A percentile compares a stretch with the other conserved stretches of the same genome.
Evolutionary conservation across 2,329 filamentous ascomycete species (phyloP).

Genomic region (Myriosclerotinia scirpicola): DNA sequence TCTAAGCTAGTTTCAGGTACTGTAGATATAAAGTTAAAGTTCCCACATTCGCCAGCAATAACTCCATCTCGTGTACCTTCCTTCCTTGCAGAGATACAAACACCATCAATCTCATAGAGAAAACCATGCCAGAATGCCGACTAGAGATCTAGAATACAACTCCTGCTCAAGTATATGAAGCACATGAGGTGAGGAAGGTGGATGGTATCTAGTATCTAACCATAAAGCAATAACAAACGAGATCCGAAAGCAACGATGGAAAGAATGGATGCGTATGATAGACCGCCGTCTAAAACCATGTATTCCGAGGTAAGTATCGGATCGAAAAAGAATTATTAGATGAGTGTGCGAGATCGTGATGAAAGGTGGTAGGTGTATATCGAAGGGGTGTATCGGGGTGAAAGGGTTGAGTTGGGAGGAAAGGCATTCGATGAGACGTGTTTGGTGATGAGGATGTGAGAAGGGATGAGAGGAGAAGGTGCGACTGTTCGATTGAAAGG

Average conservation of each 20-base stretch:
- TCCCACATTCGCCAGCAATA: background rate
- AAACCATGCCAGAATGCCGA: background rate
- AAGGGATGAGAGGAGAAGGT: too few species aligned
- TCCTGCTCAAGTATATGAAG: too few species aligned
- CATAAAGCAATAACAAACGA: background rate
- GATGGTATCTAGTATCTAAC: background rate
- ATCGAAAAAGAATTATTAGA: too few species aligned
- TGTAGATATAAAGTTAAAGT: background rate
- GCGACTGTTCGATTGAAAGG: too few species aligned
- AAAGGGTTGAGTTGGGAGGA: too few species aligned
- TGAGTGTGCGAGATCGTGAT: too few species aligned
- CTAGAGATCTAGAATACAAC: background rate
- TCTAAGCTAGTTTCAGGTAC: background rate
- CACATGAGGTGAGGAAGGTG: background rate
- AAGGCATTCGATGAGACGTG: too few species aligned
- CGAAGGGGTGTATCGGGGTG: too few species aligned
- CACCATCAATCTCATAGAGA: background rate
- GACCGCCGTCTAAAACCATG: conserved; percentile 2
- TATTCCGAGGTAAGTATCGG: background rate
- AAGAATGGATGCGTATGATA: background rate
- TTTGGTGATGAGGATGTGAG: too few species aligned
- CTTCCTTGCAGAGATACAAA: background rate
- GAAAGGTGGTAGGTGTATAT: too few species aligned
- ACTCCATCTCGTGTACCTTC: background rate
- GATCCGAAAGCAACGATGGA: background rate